Evolutionary conservation across 2,329 filamentous ascomycete genomes (phyloP), one percentile per base, ranked within the genome.

Genomic region (Aureobasidium mangrovei): DNA sequence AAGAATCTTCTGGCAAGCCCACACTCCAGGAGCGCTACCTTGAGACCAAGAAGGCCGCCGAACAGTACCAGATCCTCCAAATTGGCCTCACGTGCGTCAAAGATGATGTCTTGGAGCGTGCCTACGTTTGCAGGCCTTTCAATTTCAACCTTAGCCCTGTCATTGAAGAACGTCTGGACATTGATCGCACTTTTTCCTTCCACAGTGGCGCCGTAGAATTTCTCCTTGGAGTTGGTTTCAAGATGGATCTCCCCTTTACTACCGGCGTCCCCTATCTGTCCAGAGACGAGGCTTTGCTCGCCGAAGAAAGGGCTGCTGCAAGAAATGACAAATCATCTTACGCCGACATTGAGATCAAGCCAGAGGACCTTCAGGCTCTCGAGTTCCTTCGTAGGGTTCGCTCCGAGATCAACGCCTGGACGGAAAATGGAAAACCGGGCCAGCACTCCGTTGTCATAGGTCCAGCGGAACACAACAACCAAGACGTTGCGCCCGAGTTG

Each of bases 21-120:
- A 76, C 75, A 3, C 68, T 86, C 2, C 78, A 85, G 60, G 70
- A 82, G 41, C 76, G 79, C 54, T 86, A 86, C 62, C 67, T 71
- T 8, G 82, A 86, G 58, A 73, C 74, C 55, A 84, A 80, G 63
- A 69, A 69, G 29, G 81, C 80, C 2, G 83, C 83, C 3, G 77
- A 83, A 57, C 76, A 74, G 38, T 86, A 82, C 61, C 78, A 82
- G 57, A 77, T 86, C 49, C 69, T 86, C 2, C 83, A 86, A 63
- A 69, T 85, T 53, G 83, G 83, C n/a, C 67, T 86, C 55, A 86
- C 83, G 0, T 78, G 82, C 61, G 80, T 80, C n/a, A 71, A 72
- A 51, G 79, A 85, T 63, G 75, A 83, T 64, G 59, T 63, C 5
- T 67, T 75, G 7, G 74, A 72, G 62, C 76, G 77, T 70, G 67